Evolutionary conservation across 2,329 filamentous ascomycete genomes (phyloP).

Genomic region (Penicillium sp.): DNA sequence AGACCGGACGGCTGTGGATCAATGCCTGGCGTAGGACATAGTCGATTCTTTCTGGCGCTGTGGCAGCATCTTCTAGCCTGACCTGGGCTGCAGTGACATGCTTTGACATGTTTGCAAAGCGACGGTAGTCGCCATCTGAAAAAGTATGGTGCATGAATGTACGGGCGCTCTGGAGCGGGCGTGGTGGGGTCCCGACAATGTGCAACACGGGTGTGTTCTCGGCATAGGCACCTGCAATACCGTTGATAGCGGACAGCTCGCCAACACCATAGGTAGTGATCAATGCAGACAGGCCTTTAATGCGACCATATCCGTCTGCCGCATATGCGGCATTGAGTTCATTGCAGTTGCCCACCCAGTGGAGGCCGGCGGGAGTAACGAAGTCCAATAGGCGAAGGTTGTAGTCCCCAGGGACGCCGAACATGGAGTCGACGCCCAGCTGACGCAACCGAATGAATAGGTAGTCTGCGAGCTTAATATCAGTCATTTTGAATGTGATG

Average conservation of each 20-base stretch:
- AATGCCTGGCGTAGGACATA: conserved; percentile 51
- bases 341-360: conserved; percentile 67
- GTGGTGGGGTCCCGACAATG: conserved; percentile 55
- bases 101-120: conserved; percentile 51
- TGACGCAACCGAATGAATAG: conserved; percentile 64
- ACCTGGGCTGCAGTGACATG: conserved; percentile 52
- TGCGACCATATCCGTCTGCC: conserved; percentile 33
- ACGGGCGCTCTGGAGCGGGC: conserved; percentile 45
- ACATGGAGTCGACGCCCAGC: conserved; percentile 63
- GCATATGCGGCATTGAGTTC: conserved; percentile 65
- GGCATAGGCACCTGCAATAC: conserved; percentile 69
- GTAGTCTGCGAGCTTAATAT: conserved; percentile 47
- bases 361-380: conserved; percentile 56
- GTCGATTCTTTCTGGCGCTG: conserved; percentile 53
- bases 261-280: conserved; percentile 56
- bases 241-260: conserved; percentile 67
- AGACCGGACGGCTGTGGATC: conserved; percentile 54
- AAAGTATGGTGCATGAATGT: conserved; percentile 65
- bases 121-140: conserved; percentile 55
- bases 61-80: conserved; percentile 47
- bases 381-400: conserved; percentile 69
- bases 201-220: conserved; percentile 68
- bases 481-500: conserved; percentile 11
- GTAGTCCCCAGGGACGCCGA: conserved; percentile 71
- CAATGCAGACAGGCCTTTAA: conserved; percentile 31